Percentiles rank a stretch among this genome's conserved stretches.
Evolutionary conservation across 1,284 basidiomycete genomes (phyloP).

Genomic region (Veloporphyrellus conicus): DNA sequence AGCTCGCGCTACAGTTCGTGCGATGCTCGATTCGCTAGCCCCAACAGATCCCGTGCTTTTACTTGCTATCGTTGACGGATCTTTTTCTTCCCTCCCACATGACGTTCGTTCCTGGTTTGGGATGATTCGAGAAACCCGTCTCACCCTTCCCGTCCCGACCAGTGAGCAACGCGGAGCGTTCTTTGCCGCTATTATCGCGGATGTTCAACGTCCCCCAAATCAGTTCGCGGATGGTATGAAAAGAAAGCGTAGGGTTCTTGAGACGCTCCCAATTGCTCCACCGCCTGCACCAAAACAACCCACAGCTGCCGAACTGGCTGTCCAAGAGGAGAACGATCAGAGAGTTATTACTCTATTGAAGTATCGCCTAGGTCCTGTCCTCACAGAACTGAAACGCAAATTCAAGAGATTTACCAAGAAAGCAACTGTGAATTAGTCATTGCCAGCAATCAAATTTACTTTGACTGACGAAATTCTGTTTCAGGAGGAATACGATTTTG

Average conservation of each 20-base stretch:
- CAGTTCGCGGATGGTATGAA: conserved; percentile 90
- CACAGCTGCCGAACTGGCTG: conserved; percentile 76
- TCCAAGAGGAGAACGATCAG: conserved; percentile 81
- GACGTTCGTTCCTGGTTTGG: conserved; percentile 96
- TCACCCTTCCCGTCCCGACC: conserved; percentile 56
- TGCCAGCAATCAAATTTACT: neutral
- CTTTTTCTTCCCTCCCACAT: conserved; percentile 63
- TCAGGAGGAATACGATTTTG: conserved; percentile 72
- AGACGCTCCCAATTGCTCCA: conserved; percentile 84
- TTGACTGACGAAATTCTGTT: conserved; percentile 10
- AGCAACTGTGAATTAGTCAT: conserved; percentile 58
- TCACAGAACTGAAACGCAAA: conserved; percentile 88
- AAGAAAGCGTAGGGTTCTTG: conserved; percentile 79
- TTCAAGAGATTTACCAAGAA: conserved; percentile 87
- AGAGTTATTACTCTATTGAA: conserved; percentile 80
- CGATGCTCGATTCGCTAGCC: conserved; percentile 86
- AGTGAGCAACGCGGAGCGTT: conserved; percentile 65
- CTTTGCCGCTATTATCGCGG: conserved; percentile 70
- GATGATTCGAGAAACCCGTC: conserved; percentile 66
- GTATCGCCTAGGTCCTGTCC: conserved; percentile 80
- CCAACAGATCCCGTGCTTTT: conserved; percentile 91
- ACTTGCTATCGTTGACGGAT: conserved; percentile 82
- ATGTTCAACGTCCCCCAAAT: conserved; percentile 73
- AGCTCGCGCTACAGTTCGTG: conserved; percentile 78
- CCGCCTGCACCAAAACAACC: conserved; percentile 84